phyloP scores from a whole-genome alignment of 805 yeast genomes.

The Candida fluviatilis region DNA sequence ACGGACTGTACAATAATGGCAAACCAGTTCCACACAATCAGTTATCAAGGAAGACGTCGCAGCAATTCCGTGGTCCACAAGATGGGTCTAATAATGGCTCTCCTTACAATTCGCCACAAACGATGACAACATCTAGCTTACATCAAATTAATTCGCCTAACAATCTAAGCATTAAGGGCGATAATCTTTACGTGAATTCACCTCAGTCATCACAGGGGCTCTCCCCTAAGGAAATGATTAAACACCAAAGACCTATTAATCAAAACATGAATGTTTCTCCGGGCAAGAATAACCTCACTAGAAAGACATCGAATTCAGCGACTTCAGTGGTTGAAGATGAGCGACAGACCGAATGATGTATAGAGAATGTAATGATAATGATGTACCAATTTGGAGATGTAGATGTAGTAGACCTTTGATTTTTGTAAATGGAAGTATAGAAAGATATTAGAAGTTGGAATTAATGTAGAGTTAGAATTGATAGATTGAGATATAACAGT shows the following conservation, averaged over 20 bases:
- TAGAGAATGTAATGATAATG: background rate
- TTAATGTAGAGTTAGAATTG: too few relatives aligned
- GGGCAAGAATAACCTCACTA: background rate
- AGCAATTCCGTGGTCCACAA: background rate
- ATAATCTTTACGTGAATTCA: constrained; percentile 17
- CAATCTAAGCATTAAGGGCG: constrained; percentile 12
- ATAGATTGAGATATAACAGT: too few relatives aligned
- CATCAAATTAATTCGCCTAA: constrained; percentile 3
- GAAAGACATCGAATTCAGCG: constrained; percentile 1
- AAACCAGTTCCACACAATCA: constrained; percentile 1
- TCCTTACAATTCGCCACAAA: constrained; percentile 17
- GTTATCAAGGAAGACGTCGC: background rate
- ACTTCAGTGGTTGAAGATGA: background rate
- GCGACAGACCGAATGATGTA: background rate
- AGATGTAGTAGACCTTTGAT: background rate
- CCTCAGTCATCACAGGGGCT: constrained; percentile 25
- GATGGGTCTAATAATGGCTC: constrained; percentile 5
- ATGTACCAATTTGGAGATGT: background rate
- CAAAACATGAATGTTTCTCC: constrained; percentile 1
- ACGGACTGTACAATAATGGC: background rate
- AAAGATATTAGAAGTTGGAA: too few relatives aligned
- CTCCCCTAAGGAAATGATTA: constrained; percentile 27
- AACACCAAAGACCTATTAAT: constrained; percentile 13
- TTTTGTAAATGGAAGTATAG: too few relatives aligned
- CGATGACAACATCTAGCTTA: constrained; percentile 12